Percentiles rank a stretch among this genome's conserved stretches.
Evolutionary conservation across 768 basidiomycete species (phyloP).

Genomic region (Pisolithus microcarpus): DNA sequence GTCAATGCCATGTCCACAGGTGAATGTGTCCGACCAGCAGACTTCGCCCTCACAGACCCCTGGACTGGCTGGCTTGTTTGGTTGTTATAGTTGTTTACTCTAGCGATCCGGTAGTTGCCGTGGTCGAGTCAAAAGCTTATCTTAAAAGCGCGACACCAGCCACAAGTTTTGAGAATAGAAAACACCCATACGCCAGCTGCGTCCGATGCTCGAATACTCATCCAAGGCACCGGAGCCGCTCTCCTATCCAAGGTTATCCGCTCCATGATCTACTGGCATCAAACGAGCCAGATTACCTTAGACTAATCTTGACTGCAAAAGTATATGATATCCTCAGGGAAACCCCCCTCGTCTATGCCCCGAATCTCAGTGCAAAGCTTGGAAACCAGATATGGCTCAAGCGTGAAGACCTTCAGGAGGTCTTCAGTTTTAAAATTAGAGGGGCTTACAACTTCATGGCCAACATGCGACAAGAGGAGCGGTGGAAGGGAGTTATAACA

Average conservation of each 20-base stretch:
- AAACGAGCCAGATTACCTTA: slow-evolving; percentile 78
- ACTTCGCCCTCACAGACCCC: too few relatives aligned
- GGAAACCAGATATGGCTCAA: slow-evolving; percentile 96
- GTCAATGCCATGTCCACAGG: too few relatives aligned
- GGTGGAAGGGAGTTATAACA: slow-evolving; percentile 96
- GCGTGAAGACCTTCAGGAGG: slow-evolving; percentile 93
- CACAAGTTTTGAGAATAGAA: background rate
- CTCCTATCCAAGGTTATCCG: slow-evolving; percentile 57
- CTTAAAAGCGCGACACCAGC: background rate
- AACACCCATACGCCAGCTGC: slow-evolving; percentile 16
- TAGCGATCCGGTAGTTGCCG: background rate
- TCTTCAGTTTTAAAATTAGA: slow-evolving; percentile 98
- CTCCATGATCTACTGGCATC: slow-evolving; percentile 58
- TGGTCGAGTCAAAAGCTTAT: background rate
- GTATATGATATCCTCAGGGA: slow-evolving; percentile 86
- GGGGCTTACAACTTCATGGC: slow-evolving; percentile 99
- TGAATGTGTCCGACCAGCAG: too few relatives aligned
- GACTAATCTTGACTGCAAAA: slow-evolving; percentile 81
- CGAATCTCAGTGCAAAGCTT: slow-evolving; percentile 77
- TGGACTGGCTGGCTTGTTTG: too few relatives aligned
- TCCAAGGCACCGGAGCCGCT: slow-evolving; percentile 63
- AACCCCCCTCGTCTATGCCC: slow-evolving; percentile 84
- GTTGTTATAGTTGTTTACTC: too few relatives aligned
- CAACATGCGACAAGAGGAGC: slow-evolving; percentile 73
- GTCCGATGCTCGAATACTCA: slow-evolving; percentile 56